These are phyloP conservation scores for Podila epicladia DNA, from an alignment of 192 early-diverging fungal genomes.

Conservation along the genomic window DNA sequence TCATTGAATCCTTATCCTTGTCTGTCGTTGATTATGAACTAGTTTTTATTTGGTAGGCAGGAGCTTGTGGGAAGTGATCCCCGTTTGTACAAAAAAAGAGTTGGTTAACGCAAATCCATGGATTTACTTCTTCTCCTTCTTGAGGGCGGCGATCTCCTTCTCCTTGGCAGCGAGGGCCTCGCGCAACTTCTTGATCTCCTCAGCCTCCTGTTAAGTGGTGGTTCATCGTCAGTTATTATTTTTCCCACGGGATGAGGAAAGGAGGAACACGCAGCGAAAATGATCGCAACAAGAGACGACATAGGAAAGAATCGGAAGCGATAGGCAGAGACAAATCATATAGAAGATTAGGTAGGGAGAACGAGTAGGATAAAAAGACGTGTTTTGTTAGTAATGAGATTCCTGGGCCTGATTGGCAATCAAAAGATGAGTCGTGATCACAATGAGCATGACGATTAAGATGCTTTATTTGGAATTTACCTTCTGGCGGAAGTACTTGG, in stretches of 20 bases:
- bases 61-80: too few species aligned
- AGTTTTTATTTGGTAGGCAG: too few species aligned
- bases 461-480: constrained; percentile 2
- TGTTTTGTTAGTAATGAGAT: background rate
- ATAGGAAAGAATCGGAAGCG: background rate
- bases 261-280: background rate
- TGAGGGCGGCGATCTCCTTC: constrained; percentile 45
- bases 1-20: too few species aligned
- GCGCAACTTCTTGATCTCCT: constrained; percentile 42
- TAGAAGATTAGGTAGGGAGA: background rate
- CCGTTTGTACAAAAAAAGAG: background rate
- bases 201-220: constrained; percentile 22
- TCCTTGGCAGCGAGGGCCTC: constrained; percentile 41
- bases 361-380: background rate
- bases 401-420: too few species aligned
- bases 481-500: constrained; percentile 35
- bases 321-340: background rate
- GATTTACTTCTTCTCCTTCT: constrained; percentile 43
- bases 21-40: too few species aligned
- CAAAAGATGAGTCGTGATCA: too few species aligned
- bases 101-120: background rate
- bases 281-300: background rate
- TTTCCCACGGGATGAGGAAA: background rate
- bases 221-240: background rate
- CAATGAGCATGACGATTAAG: background rate